A percentile compares a stretch with the other conserved stretches of the same genome.
Evolutionary conservation across 352 stramenopile genomes (phyloP).

Genomic region (Halophytophthora polymorphica): DNA sequence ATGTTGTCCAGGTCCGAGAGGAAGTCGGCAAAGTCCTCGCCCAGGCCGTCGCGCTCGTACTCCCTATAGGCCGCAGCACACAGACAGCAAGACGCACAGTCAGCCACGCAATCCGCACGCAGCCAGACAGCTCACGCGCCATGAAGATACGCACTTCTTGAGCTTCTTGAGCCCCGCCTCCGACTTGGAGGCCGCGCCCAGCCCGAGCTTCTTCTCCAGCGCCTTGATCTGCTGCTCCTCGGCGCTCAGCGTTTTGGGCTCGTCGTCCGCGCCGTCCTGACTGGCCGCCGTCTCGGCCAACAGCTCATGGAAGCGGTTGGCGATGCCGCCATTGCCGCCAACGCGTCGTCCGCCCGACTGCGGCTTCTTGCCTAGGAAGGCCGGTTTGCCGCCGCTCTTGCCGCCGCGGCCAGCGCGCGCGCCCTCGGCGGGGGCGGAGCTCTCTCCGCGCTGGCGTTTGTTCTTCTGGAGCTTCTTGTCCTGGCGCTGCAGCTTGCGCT

Average conservation of each 20-base stretch:
- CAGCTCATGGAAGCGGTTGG: constrained; percentile 83
- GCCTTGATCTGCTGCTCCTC: constrained; percentile 72
- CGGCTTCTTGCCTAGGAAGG: constrained; percentile 7
- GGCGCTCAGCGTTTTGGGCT: constrained; percentile 21
- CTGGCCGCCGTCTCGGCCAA: constrained; percentile 54
- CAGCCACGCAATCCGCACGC: constrained; percentile 2
- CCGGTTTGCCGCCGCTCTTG: constrained; percentile 2
- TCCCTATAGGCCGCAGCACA: constrained; percentile 34
- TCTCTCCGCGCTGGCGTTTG: constrained; percentile 49
- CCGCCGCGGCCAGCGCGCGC: constrained; percentile 4
- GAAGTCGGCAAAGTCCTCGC: constrained; percentile 83
- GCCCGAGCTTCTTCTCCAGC: constrained; percentile 66
- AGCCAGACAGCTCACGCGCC: background rate
- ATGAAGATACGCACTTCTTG: constrained; percentile 42
- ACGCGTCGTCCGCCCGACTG: constrained; percentile 9
- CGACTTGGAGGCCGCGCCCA: constrained; percentile 43
- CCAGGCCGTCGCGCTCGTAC: constrained; percentile 74
- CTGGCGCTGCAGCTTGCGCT: constrained; percentile 73
- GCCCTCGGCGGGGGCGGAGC: constrained; percentile 3
- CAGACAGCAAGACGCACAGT: constrained; percentile 10
- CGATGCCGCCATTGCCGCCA: constrained; percentile 21
- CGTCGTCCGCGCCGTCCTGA: constrained; percentile 9
- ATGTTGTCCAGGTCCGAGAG: constrained; percentile 68
- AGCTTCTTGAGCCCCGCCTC: constrained; percentile 55
- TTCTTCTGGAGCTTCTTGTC: constrained; percentile 76